Evolutionary conservation across 345 rosid genomes (phyloP).

Genomic region (Ricinus communis): DNA sequence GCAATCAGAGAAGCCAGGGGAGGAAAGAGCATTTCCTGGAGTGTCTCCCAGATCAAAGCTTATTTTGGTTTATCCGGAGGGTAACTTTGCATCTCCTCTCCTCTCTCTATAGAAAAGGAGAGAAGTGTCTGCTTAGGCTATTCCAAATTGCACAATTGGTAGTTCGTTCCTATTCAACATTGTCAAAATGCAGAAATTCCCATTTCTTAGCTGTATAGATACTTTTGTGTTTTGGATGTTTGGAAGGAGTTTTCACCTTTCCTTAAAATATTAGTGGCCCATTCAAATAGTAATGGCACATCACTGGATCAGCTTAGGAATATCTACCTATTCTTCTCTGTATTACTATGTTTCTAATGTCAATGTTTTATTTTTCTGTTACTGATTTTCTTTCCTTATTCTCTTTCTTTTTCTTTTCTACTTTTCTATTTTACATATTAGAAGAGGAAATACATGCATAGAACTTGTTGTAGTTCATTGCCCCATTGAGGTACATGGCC

Average conservation of each 20-base stretch:
- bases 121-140: not conserved
- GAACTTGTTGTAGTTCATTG: not conserved
- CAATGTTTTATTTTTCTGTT: not conserved
- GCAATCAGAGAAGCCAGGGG: slow-evolving; percentile 33
- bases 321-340: not conserved
- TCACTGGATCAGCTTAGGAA: not conserved
- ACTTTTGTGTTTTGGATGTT: not conserved
- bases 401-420: not conserved
- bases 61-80: slow-evolving; percentile 39
- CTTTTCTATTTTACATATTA: not conserved
- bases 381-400: not conserved
- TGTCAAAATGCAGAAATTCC: not conserved
- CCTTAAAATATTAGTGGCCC: not conserved
- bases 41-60: slow-evolving; percentile 27
- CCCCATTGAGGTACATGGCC: not conserved
- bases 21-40: slow-evolving; percentile 26
- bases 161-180: not conserved
- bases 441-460: not conserved
- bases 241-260: not conserved
- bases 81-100: slow-evolving; percentile 17
- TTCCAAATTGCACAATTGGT: not conserved
- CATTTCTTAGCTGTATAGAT: not conserved
- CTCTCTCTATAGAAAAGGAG: slow-evolving; percentile 4
- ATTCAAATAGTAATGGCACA: not conserved
- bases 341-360: not conserved